Evolutionary conservation across 1,284 basidiomycete genomes (phyloP), one percentile per base, ranked within the genome.

Genomic region (Pisolithus thermaeus): DNA sequence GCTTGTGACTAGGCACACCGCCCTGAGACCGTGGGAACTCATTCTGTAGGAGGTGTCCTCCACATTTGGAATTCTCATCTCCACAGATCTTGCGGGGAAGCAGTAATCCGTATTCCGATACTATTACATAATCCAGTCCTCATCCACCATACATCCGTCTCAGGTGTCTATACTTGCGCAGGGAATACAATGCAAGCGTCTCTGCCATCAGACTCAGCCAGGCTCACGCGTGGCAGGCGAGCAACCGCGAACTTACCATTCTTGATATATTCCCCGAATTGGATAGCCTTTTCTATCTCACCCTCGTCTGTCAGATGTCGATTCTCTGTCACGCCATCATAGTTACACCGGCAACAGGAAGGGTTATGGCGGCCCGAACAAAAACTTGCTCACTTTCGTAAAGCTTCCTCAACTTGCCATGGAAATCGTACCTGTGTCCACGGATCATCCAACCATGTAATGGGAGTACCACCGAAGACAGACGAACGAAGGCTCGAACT

Each of bases 101-200:
- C n/a, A n/a, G n/a, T n/a, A n/a, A n/a, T n/a, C n/a, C n/a, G n/a
- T n/a, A n/a, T n/a, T n/a, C n/a, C n/a, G n/a, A n/a, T n/a, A n/a
- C n/a, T n/a, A n/a, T 7, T 12, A 27, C 23, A n/a, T 27, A 18
- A 14, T 43, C 27, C 23, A n/a, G 7, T 27, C 7, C 25, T 27
- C 25, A 7, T 7, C 7, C 25, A 27, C 25, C 25, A 7, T 94
- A 94, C 72, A 82, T 80, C 47, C 87, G 75, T 62, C 83, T 84
- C 52, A 95, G 72, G 67, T 92, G 82, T 42, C 92, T 80, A 62
- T 92, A 95, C 68, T 95, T 95, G 61, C 87, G 81, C 47, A 95
- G 72, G 4, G 88, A 86, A 63, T 93, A 92, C 39, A 95, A 70
- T 0, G 92, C 90, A 41, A 94, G 74, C 0, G 91, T 91, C 74